Conservation (phyloP, 495 filamentous ascomycete species). For the Aspergillus incahuasiensis region DNA sequence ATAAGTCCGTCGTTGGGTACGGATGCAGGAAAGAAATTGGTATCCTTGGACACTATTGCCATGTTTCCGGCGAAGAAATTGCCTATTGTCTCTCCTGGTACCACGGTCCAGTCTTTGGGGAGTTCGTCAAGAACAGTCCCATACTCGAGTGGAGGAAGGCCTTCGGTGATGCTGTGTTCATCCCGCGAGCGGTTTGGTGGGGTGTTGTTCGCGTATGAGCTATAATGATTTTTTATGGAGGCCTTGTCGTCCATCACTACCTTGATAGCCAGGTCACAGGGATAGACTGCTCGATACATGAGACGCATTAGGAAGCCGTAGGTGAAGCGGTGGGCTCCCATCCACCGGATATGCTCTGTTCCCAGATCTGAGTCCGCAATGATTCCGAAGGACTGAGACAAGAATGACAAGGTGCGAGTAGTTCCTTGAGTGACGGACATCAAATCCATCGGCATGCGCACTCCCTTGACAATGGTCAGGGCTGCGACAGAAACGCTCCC, state of each 20-base stretch:
- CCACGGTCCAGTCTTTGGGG: slow-evolving; percentile 67
- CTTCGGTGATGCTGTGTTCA: slow-evolving; percentile 32
- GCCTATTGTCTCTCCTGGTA: slow-evolving; percentile 70
- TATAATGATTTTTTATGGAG: slow-evolving; percentile 69
- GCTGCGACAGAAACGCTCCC: slow-evolving; percentile 70
- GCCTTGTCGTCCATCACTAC: slow-evolving; percentile 73
- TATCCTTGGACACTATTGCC: slow-evolving; percentile 82
- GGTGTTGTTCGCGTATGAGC: slow-evolving; percentile 40
- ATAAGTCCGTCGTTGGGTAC: slow-evolving; percentile 80
- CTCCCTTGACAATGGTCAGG: slow-evolving; percentile 76
- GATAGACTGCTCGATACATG: slow-evolving; percentile 68
- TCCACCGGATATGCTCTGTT: slow-evolving; percentile 88
- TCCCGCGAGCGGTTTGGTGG: slow-evolving; percentile 20
- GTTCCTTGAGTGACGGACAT: slow-evolving; percentile 81
- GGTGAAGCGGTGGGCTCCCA: slow-evolving; percentile 81
- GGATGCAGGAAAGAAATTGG: slow-evolving; percentile 83
- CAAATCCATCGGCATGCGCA: slow-evolving; percentile 76
- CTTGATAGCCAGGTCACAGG: slow-evolving; percentile 82
- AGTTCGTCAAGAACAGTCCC: slow-evolving; percentile 74
- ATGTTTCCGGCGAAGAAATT: slow-evolving; percentile 97
- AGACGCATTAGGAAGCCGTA: slow-evolving; percentile 74
- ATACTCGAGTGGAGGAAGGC: slow-evolving; percentile 68
- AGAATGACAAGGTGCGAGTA: slow-evolving; percentile 71
- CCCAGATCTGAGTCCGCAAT: slow-evolving; percentile 85
- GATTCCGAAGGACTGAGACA: slow-evolving; percentile 86